Percentiles rank a stretch among this genome's conserved stretches.
phyloP scores from a whole-genome alignment of 2,329 filamentous ascomycete species.

The Aureobasidium pullulans region DNA sequence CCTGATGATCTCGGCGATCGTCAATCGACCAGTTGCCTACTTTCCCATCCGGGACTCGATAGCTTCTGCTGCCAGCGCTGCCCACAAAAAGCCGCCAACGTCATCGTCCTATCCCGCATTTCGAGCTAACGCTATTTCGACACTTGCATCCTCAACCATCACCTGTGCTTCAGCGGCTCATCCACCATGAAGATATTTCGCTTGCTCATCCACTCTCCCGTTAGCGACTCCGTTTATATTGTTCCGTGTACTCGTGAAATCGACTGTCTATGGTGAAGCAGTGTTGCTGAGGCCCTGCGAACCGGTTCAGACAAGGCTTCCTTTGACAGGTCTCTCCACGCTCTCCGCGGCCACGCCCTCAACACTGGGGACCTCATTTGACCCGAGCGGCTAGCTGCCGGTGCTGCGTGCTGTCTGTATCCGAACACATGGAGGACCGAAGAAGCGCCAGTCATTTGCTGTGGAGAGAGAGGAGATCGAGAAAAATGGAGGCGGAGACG shows the following conservation, averaged over 20 bases:
- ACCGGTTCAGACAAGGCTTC: background rate
- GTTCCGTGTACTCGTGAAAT: background rate
- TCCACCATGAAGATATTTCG: background rate
- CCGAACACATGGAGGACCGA: conserved; percentile 13
- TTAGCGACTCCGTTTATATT: background rate
- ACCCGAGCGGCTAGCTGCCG: conserved; percentile 4
- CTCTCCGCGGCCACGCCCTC: conserved; percentile 1
- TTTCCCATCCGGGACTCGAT: background rate
- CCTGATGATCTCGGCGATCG: conserved; percentile 10
- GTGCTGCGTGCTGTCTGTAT: background rate
- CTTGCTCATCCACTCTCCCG: background rate
- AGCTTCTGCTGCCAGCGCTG: background rate
- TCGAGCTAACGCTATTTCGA: background rate
- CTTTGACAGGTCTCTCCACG: background rate
- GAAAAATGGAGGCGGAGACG: background rate
- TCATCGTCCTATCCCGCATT: conserved; percentile 7
- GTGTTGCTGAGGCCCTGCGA: background rate
- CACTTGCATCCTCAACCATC: conserved; percentile 8
- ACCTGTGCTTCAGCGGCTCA: conserved; percentile 8
- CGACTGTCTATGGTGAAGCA: background rate
- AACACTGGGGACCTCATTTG: conserved; percentile 1
- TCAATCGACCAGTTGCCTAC: background rate
- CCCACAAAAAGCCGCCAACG: conserved; percentile 6
- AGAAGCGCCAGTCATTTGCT: conserved; percentile 3
- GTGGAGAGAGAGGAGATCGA: conserved; percentile 5